These are phyloP conservation scores for Thalia dealbata DNA, from an alignment of 176 grass and related monocot species.

Conservation along the genomic window DNA sequence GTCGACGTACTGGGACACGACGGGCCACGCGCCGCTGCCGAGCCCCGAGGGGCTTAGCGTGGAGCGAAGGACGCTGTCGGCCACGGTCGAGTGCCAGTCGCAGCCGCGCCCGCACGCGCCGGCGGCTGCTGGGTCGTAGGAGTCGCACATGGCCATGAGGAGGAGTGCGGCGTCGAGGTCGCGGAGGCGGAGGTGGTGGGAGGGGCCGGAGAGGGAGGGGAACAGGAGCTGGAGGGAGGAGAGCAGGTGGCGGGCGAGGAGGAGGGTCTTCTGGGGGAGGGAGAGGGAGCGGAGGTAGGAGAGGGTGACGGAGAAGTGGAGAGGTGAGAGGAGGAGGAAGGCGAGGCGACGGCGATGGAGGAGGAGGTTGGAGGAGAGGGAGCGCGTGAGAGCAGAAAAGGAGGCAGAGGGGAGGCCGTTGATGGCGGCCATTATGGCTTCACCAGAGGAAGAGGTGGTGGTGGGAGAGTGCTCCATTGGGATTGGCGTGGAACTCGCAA, in stretches of 20 bases:
- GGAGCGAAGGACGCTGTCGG: conserved; percentile 29
- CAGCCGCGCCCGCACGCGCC: background rate
- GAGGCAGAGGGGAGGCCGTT: conserved; percentile 26
- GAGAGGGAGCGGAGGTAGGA: conserved; percentile 50
- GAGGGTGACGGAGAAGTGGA: conserved; percentile 57
- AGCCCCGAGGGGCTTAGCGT: conserved; percentile 50
- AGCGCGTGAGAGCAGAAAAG: conserved; percentile 32
- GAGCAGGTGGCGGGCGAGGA: conserved; percentile 70
- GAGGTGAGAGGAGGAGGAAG: conserved; percentile 72
- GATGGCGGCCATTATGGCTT: conserved; percentile 51
- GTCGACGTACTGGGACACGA: conserved; percentile 47
- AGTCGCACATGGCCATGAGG: conserved; percentile 82
- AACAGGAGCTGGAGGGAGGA: conserved; percentile 53
- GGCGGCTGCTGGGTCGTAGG: conserved; percentile 29
- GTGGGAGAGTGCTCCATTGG: conserved; percentile 29
- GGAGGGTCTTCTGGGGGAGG: conserved; percentile 44
- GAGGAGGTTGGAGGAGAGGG: conserved; percentile 33
- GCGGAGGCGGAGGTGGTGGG: conserved; percentile 22
- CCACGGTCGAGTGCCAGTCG: conserved; percentile 54
- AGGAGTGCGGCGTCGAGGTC: conserved; percentile 70
- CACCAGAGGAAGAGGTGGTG: conserved; percentile 32
- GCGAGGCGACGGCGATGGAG: conserved; percentile 55
- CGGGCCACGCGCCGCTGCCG: conserved; percentile 51
- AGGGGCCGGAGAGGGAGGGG: conserved; percentile 24
- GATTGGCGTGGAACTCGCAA: background rate